phyloP scores from a whole-genome alignment of 2,329 filamentous ascomycete genomes.

The Neofusicoccum cordaticola region DNA sequence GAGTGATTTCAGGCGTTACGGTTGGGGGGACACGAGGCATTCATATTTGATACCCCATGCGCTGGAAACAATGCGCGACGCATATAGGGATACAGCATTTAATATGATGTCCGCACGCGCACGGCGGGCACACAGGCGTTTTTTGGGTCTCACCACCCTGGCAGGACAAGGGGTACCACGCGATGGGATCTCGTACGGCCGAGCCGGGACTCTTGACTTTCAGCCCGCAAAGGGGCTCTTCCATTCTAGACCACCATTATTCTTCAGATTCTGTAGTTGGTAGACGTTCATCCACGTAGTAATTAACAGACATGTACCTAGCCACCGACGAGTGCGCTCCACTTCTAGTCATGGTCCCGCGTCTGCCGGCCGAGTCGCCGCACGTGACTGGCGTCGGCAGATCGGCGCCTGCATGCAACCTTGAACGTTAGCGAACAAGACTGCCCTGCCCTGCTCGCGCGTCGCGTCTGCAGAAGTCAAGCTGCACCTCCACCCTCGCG shows the following conservation, averaged over 20 bases:
- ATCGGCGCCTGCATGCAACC: background rate
- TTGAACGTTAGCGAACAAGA: constrained; percentile 1
- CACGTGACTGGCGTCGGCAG: constrained; percentile 11
- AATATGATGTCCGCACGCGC: constrained; percentile 13
- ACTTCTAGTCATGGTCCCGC: too few species aligned
- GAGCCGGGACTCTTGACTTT: background rate
- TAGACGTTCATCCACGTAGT: background rate
- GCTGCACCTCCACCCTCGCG: constrained; percentile 1
- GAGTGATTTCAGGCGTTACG: constrained; percentile 12
- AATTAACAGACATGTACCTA: background rate
- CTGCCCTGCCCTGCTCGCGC: background rate
- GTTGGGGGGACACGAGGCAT: constrained; percentile 13
- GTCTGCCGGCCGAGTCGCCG: background rate
- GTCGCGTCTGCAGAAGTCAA: constrained; percentile 1
- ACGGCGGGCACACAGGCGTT: constrained; percentile 11
- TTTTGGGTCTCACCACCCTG: constrained; percentile 7
- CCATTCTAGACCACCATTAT: background rate
- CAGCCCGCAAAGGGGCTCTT: constrained; percentile 7
- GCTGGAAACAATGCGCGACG: constrained; percentile 14
- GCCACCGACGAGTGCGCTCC: background rate
- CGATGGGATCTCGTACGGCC: background rate
- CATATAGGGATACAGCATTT: constrained; percentile 15
- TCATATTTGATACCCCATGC: constrained; percentile 17
- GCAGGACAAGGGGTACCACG: constrained; percentile 6
- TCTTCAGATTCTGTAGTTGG: background rate